Evolutionary conservation across 164 flowering plant species (phyloP).

Genomic region (Vitis labrusca): DNA sequence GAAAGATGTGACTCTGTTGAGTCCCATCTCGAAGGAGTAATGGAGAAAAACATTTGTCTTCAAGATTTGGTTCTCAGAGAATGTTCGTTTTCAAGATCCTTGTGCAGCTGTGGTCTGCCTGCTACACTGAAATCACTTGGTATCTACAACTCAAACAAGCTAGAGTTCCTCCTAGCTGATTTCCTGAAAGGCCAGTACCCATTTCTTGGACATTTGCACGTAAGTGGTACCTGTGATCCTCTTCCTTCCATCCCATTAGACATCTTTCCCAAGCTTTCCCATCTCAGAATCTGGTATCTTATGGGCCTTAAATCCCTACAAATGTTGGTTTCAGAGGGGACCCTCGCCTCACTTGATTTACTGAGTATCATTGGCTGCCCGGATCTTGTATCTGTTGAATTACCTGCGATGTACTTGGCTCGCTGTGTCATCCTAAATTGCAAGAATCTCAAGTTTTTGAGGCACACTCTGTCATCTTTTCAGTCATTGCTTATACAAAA

Average conservation of each 20-base stretch:
- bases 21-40: background rate
- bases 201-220: background rate
- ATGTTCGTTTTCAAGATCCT: background rate
- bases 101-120: background rate
- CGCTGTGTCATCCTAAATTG: background rate
- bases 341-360: background rate
- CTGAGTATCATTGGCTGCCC: background rate
- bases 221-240: background rate
- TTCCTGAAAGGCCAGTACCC: background rate
- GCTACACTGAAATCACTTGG: too few species aligned
- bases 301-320: background rate
- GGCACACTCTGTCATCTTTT: conserved; percentile 9
- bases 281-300: background rate
- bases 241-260: background rate
- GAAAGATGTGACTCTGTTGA: background rate
- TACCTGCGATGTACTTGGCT: conserved; percentile 8
- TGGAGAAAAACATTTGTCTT: background rate
- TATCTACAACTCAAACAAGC: background rate
- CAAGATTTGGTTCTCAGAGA: background rate
- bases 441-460: background rate
- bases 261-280: background rate
- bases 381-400: conserved; percentile 8
- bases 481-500: background rate
- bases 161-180: background rate
- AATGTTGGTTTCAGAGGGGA: background rate